phyloP scores from a whole-genome alignment of 805 yeast genomes.

The Maudiozyma serrabonitensis region DNA sequence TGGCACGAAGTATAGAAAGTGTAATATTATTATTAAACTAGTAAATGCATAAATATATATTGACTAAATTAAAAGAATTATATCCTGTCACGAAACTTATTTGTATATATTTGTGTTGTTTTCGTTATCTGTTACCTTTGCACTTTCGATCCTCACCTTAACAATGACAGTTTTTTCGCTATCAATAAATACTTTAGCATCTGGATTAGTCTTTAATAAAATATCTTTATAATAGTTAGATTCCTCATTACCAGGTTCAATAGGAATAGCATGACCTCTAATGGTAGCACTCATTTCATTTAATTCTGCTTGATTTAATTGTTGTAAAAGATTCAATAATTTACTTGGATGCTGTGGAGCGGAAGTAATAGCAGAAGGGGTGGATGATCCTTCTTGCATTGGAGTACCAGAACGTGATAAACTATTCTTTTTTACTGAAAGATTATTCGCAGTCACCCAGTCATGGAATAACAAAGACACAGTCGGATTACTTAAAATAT shows the following conservation, averaged over 20 bases:
- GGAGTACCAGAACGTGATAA: slow-evolving; percentile 26
- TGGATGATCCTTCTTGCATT: slow-evolving; percentile 6
- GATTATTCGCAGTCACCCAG: slow-evolving; percentile 61
- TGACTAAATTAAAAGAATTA: neutral
- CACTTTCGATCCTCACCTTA: slow-evolving; percentile 52
- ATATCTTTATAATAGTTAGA: slow-evolving; percentile 51
- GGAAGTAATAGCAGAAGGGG: slow-evolving; percentile 11
- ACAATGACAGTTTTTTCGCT: slow-evolving; percentile 58
- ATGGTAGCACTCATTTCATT: slow-evolving; percentile 77
- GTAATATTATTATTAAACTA: neutral
- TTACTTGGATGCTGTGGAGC: slow-evolving; percentile 29
- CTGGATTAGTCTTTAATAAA: slow-evolving; percentile 54
- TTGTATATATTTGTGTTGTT: slow-evolving; percentile 39
- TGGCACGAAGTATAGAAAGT: neutral
- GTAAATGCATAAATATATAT: neutral
- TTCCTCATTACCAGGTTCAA: slow-evolving; percentile 38
- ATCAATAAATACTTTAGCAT: slow-evolving; percentile 58
- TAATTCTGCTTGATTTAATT: slow-evolving; percentile 69
- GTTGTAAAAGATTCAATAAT: slow-evolving; percentile 54
- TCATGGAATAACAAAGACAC: slow-evolving; percentile 85
- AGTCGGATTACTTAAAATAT: slow-evolving; percentile 58
- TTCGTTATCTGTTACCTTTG: slow-evolving; percentile 71
- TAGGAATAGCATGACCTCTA: slow-evolving; percentile 56
- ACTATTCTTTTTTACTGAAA: slow-evolving; percentile 26
- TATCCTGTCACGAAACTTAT: slow-evolving; percentile 2